Evolutionary conservation across 192 early-diverging fungal genomes (phyloP).

Genomic region (Entomortierella parvispora): DNA sequence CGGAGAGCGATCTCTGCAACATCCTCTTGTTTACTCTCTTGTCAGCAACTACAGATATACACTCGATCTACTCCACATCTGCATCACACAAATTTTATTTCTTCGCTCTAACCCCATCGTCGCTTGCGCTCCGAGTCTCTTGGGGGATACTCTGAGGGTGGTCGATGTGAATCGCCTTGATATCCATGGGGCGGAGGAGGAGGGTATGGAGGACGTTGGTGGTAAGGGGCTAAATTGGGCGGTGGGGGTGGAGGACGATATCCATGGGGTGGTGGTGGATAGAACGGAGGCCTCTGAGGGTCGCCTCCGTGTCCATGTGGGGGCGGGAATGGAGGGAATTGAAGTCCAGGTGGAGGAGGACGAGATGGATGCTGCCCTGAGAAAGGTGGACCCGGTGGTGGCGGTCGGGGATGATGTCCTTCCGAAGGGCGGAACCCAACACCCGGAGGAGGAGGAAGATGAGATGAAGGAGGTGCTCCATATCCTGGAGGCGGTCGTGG

Average conservation of each 20-base stretch:
- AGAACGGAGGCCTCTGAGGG: constrained; percentile 1
- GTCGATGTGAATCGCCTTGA: constrained; percentile 1
- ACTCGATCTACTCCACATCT: too few relatives aligned
- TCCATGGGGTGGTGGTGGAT: constrained; percentile 10
- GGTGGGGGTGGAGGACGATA: constrained; percentile 5
- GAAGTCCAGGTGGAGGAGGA: background rate
- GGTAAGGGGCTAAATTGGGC: constrained; percentile 1
- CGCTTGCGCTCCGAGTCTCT: constrained; percentile 16
- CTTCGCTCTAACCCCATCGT: constrained; percentile 19
- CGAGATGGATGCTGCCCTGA: too few relatives aligned
- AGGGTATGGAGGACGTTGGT: constrained; percentile 7
- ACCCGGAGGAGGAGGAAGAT: background rate
- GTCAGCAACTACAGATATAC: too few relatives aligned
- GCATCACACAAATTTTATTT: background rate
- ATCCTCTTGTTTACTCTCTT: too few relatives aligned
- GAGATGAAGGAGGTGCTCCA: background rate
- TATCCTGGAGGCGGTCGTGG: background rate
- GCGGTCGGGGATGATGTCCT: background rate
- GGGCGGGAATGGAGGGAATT: constrained; percentile 1
- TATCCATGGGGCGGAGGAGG: constrained; percentile 1
- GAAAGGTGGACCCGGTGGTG: background rate
- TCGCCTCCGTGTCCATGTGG: background rate
- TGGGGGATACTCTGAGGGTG: background rate
- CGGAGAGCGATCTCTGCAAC: too few relatives aligned
- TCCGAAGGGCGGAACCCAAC: background rate